Percentiles rank a stretch among this genome's conserved stretches.
phyloP scores from a whole-genome alignment of 2,329 filamentous ascomycete species.

The Colletotrichum simmondsii region DNA sequence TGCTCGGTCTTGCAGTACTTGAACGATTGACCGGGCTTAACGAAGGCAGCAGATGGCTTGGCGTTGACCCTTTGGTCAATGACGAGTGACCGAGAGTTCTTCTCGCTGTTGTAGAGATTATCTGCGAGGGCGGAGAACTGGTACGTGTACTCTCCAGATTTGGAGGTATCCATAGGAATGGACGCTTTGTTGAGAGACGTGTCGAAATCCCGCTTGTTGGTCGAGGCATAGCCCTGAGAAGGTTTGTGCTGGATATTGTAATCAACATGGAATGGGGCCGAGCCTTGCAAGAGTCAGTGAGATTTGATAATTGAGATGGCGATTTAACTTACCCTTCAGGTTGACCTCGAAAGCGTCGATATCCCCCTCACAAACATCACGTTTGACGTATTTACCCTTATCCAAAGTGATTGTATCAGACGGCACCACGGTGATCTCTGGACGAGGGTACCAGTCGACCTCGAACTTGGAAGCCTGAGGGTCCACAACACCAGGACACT shows the following conservation, averaged over 20 bases:
- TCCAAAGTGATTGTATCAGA: conserved; percentile 67
- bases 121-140: conserved; percentile 86
- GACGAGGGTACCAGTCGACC: conserved; percentile 87
- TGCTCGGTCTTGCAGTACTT: conserved; percentile 93
- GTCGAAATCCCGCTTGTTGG: conserved; percentile 74
- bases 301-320: not conserved
- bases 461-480: conserved; percentile 78
- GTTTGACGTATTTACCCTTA: conserved; percentile 72
- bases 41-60: conserved; percentile 84
- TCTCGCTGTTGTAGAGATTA: conserved; percentile 83
- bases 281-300: conserved; percentile 61
- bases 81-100: conserved; percentile 72
- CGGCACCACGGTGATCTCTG: conserved; percentile 74
- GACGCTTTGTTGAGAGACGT: conserved; percentile 81
- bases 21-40: conserved; percentile 90
- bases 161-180: conserved; percentile 86
- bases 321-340: conserved; percentile 71
- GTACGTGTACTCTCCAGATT: conserved; percentile 87
- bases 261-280: conserved; percentile 72
- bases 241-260: conserved; percentile 45
- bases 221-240: conserved; percentile 5
- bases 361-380: conserved; percentile 92
- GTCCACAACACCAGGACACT: conserved; percentile 86
- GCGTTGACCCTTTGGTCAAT: conserved; percentile 87
- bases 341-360: conserved; percentile 88